Conservation (phyloP, 352 stramenopile genomes). For the Globisporangium iwayamae region DNA sequence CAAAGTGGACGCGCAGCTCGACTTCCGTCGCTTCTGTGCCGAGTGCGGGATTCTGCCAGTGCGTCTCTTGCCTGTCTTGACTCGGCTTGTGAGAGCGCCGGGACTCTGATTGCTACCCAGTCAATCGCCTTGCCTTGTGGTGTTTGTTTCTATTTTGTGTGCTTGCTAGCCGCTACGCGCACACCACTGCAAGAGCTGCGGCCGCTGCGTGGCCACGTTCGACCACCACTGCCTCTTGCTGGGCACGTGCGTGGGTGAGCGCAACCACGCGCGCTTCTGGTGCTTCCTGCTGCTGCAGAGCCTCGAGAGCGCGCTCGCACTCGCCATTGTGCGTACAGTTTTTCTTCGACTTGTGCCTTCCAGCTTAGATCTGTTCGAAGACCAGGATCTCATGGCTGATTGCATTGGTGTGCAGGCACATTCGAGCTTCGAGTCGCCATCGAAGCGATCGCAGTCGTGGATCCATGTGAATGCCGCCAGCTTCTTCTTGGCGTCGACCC, state of each 20-base stretch:
- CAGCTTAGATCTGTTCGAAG: not conserved
- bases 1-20: not conserved
- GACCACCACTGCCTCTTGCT: constrained; percentile 91
- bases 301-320: constrained; percentile 20
- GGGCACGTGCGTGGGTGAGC: constrained; percentile 86
- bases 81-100: not conserved
- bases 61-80: not conserved
- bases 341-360: not conserved
- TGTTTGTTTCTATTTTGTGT: not conserved
- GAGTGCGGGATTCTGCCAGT: constrained; percentile 27
- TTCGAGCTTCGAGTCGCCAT: constrained; percentile 7
- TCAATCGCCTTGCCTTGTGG: not conserved
- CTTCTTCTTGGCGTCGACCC: constrained; percentile 20
- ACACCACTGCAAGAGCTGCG: constrained; percentile 82
- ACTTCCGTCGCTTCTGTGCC: constrained; percentile 23
- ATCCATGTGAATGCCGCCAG: constrained; percentile 17
- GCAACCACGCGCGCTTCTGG: constrained; percentile 89
- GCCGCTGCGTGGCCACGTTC: constrained; percentile 85
- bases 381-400: not conserved
- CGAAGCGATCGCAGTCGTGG: constrained; percentile 19
- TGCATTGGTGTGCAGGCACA: constrained; percentile 13
- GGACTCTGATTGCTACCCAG: not conserved
- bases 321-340: constrained; percentile 24
- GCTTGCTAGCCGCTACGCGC: constrained; percentile 61
- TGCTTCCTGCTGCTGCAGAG: constrained; percentile 52